phyloP scores from a whole-genome alignment of 371 early-diverging fungal species.

The Mortierella sp. region DNA sequence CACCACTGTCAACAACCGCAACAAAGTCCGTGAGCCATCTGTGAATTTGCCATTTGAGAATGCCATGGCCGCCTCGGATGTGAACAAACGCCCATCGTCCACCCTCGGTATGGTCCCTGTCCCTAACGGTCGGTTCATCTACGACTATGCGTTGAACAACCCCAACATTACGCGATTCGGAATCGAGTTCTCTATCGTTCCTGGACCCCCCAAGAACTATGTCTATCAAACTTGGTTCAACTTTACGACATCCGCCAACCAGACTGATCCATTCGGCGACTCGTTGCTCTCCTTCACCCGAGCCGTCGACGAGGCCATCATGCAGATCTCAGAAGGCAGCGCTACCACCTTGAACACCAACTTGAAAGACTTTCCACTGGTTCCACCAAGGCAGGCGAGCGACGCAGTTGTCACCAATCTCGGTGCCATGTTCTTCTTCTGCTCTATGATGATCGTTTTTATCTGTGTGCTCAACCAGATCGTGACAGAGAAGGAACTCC shows the following conservation, averaged over 20 bases:
- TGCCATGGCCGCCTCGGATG: constrained; percentile 40
- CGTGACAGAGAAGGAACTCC: constrained; percentile 75
- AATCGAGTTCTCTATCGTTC: constrained; percentile 54
- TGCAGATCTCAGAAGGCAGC: constrained; percentile 41
- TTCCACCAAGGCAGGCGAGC: constrained; percentile 58
- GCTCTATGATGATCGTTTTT: constrained; percentile 65
- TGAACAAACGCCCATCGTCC: constrained; percentile 48
- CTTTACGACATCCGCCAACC: constrained; percentile 62
- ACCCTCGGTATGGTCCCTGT: constrained; percentile 68
- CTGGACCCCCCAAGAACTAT: constrained; percentile 59
- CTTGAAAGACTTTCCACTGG: constrained; percentile 75
- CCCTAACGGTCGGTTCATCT: constrained; percentile 65
- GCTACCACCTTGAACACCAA: constrained; percentile 57
- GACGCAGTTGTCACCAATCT: constrained; percentile 63
- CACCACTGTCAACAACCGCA: constrained; percentile 33
- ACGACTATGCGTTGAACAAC: constrained; percentile 66
- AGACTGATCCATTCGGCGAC: constrained; percentile 68
- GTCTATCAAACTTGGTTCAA: constrained; percentile 81
- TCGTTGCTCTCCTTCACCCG: constrained; percentile 65
- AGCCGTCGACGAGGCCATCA: constrained; percentile 75
- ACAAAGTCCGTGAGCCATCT: constrained; percentile 28
- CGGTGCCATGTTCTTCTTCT: constrained; percentile 79
- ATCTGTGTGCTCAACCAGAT: constrained; percentile 69
- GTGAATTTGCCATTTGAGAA: constrained; percentile 31
- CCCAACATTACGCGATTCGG: constrained; percentile 75